Conservation (phyloP, 2,329 filamentous ascomycete genomes). For the Phialophora macrospora region DNA sequence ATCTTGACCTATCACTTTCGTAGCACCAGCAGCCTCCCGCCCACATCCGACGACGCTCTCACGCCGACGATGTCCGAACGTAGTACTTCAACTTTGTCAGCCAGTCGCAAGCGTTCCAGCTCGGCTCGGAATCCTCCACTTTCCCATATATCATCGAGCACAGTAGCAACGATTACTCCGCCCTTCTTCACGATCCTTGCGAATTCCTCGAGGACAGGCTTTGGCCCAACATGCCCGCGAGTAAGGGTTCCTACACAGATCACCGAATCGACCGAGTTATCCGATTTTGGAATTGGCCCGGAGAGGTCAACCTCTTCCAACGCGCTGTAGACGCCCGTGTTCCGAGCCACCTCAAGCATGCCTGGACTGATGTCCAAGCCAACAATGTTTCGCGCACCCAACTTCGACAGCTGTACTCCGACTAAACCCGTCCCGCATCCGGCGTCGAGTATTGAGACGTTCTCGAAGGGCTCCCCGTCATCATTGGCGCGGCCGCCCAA, state of each 20-base stretch:
- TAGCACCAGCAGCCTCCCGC: constrained; percentile 26
- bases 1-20: constrained; percentile 15
- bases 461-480: constrained; percentile 27
- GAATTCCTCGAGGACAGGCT: constrained; percentile 55
- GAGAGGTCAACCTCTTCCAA: constrained; percentile 56
- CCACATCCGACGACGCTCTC: constrained; percentile 12
- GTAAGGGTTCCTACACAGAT: constrained; percentile 63
- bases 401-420: constrained; percentile 53
- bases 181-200: constrained; percentile 51
- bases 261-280: constrained; percentile 56
- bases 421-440: constrained; percentile 64
- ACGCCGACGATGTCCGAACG: constrained; percentile 21
- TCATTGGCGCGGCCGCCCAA: not conserved
- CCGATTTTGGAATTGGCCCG: constrained; percentile 47
- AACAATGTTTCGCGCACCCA: constrained; percentile 55
- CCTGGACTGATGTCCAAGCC: constrained; percentile 59
- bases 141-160: constrained; percentile 58
- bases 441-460: constrained; percentile 55
- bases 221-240: constrained; percentile 60
- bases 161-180: constrained; percentile 58
- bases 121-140: constrained; percentile 55
- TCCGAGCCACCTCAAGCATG: constrained; percentile 60
- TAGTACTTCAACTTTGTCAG: constrained; percentile 43
- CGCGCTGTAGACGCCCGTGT: constrained; percentile 54
- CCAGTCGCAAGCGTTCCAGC: constrained; percentile 47